These are phyloP conservation scores for Raddia distichophylla DNA, from an alignment of 176 grass and related monocot species.

Conservation along the genomic window DNA sequence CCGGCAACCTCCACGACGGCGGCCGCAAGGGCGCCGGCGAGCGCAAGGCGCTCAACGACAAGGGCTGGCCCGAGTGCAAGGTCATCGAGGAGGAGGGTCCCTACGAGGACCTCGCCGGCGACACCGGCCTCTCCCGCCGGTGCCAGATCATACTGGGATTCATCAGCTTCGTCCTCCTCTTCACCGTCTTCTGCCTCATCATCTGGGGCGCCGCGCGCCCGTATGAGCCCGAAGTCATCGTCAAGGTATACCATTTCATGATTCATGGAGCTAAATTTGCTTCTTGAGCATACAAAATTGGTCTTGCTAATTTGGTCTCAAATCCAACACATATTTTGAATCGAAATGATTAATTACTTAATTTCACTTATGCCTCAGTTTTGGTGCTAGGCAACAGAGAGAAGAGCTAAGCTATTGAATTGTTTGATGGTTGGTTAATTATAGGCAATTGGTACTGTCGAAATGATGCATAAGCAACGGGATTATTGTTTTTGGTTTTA, in stretches of 20 bases:
- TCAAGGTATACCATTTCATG: conserved; percentile 63
- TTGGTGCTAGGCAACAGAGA: background rate
- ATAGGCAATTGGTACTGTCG: background rate
- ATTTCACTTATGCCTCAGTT: conserved; percentile 8
- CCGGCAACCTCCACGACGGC: conserved; percentile 64
- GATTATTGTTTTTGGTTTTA: background rate
- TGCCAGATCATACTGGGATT: conserved; percentile 68
- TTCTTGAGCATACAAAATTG: background rate
- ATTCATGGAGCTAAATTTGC: background rate
- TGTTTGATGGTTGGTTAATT: conserved; percentile 4
- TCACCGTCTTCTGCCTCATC: conserved; percentile 83
- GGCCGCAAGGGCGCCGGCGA: conserved; percentile 41
- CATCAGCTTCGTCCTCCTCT: conserved; percentile 74
- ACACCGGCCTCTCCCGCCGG: conserved; percentile 61
- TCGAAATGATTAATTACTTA: background rate
- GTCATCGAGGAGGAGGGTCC: conserved; percentile 90
- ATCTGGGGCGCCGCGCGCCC: conserved; percentile 89
- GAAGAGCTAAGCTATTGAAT: conserved; percentile 17
- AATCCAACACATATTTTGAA: background rate
- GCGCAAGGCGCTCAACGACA: conserved; percentile 67
- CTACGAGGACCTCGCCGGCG: conserved; percentile 74
- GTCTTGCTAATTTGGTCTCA: background rate
- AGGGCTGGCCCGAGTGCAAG: conserved; percentile 93
- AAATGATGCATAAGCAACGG: background rate
- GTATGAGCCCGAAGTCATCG: conserved; percentile 68